Evolutionary conservation across 257 asterid genomes (phyloP).

Genomic region (Solanum microdontum): DNA sequence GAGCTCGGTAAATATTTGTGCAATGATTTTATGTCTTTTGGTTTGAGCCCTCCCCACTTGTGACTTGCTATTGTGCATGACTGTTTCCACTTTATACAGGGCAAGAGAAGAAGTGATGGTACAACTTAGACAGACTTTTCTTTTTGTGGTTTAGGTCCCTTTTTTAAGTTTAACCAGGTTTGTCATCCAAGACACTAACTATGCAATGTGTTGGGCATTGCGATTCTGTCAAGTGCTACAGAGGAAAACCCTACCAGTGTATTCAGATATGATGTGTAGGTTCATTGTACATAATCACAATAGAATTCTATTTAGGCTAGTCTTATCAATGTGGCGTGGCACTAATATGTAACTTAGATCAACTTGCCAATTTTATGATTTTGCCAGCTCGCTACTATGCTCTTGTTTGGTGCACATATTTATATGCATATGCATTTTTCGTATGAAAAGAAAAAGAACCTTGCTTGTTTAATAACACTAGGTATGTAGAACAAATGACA

Average conservation of each 20-base stretch:
- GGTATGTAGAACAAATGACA: background rate
- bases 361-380: background rate
- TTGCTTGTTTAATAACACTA: background rate
- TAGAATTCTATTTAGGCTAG: background rate
- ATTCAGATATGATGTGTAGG: background rate
- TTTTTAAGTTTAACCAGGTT: background rate
- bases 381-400: background rate
- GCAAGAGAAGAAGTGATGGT: constrained; percentile 57
- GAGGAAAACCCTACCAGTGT: background rate
- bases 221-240: background rate
- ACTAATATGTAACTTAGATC: background rate
- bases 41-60: background rate
- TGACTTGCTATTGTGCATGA: background rate
- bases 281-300: background rate
- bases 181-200: background rate
- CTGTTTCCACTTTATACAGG: constrained; percentile 28
- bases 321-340: background rate
- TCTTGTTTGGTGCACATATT: background rate
- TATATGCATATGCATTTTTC: background rate
- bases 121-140: background rate
- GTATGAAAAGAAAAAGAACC: background rate
- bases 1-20: constrained; percentile 37
- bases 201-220: background rate
- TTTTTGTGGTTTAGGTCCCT: background rate
- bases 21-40: background rate